A percentile compares a stretch with the other conserved stretches of the same genome.
Evolutionary conservation across 331 rosid genomes (phyloP).

Genomic region (Cydonia oblonga): DNA sequence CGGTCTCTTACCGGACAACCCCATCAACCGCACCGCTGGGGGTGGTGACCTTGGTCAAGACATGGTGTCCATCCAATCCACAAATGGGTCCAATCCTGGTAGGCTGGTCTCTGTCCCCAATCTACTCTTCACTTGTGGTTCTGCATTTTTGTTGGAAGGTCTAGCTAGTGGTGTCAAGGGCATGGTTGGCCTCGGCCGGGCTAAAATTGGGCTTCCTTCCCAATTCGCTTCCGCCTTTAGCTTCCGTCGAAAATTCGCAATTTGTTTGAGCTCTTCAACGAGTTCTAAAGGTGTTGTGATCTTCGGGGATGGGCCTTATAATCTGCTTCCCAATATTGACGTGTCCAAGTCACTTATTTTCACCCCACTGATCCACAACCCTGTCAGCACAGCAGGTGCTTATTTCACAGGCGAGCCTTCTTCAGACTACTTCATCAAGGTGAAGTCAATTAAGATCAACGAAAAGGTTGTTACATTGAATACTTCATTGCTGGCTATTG

Average conservation of each 20-base stretch:
- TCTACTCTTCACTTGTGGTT: constrained; percentile 30
- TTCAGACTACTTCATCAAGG: constrained; percentile 34
- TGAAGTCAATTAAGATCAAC: constrained; percentile 40
- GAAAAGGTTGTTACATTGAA: constrained; percentile 29
- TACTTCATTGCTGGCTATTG: constrained; percentile 16
- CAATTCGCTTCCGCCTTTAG: constrained; percentile 27
- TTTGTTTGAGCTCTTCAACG: constrained; percentile 29
- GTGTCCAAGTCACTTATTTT: constrained; percentile 28
- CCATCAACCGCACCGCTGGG: background rate
- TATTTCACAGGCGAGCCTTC: constrained; percentile 4
- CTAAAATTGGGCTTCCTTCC: constrained; percentile 35
- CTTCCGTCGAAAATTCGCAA: constrained; percentile 25
- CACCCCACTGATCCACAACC: constrained; percentile 38
- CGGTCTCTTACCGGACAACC: constrained; percentile 5
- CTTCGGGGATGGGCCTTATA: constrained; percentile 15
- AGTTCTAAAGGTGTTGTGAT: constrained; percentile 26
- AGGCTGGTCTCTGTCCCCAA: background rate
- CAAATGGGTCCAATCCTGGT: constrained; percentile 4
- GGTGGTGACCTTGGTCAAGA: constrained; percentile 18
- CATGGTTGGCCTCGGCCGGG: constrained; percentile 35
- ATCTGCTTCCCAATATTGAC: constrained; percentile 9
- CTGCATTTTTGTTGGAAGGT: constrained; percentile 19
- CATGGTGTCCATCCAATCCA: constrained; percentile 17
- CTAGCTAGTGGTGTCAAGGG: constrained; percentile 30
- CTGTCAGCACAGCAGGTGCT: constrained; percentile 10